Evolutionary conservation across 2,329 filamentous ascomycete genomes (phyloP), one percentile per base, ranked within the genome.

Genomic region (Lithohypha guttulata): DNA sequence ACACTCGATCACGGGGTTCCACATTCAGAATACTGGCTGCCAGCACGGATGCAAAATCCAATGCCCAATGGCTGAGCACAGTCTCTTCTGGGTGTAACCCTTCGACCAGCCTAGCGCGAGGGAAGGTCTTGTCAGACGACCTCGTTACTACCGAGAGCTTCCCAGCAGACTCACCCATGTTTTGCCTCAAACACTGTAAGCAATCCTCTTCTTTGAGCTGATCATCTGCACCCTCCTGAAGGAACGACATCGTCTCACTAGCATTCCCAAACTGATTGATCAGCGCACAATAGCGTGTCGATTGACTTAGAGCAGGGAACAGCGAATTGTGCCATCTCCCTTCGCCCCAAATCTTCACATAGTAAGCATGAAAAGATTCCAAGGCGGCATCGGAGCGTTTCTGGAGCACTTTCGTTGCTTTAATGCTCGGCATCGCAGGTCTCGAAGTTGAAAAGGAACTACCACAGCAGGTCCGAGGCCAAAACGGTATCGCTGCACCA

Each of bases 21-120:
- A 38, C 29, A 18, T 42, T 28, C 18, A 45, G 34, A n/a, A 39
- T 29, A 17, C 29, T 18, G 13, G 36, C 42, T n/a, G 42, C 34
- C 18, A 45, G 26, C 19, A 45, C 34, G 5, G 42, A 45, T 3
- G 42, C 42, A 11, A 34, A 20, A 26, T 45, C 42, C 15, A 45
- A 22, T 17, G 34, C 34, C 39, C 41, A 45, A 34, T 45, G 36
- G 23, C 30, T 39, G 13, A 35, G 17, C 8, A 40, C 26, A 13
- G 5, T 19, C 11, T 17, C 17, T 39, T 21, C 18, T 21, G 9
- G 17, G 11, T 14, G 13, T 11, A 15, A 11, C 14, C 32, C 31
- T 13, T 38, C 26, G 4, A 28, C 26, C 26, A n/a, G 28, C 10
- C 10, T n/a, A 4, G 34, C 29, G 22, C 27, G 14, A 7, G 34